Evolutionary conservation across 495 filamentous ascomycete species (phyloP).

Genomic region (Neurospora hispaniola): DNA sequence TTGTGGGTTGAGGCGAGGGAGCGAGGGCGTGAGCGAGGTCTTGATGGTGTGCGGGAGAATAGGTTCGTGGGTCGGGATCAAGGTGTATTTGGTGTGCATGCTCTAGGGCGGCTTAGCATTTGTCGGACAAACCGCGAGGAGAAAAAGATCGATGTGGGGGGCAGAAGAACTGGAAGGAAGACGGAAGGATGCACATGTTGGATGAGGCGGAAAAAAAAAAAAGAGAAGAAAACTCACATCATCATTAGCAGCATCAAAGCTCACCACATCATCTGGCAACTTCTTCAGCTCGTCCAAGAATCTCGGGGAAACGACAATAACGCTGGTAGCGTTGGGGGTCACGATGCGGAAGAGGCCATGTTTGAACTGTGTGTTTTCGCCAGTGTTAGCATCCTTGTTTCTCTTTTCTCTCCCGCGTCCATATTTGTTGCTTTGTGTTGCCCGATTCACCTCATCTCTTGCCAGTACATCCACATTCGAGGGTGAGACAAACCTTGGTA

Average conservation of each 20-base stretch:
- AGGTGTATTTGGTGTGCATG: conserved; percentile 20
- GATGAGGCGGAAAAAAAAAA: background rate
- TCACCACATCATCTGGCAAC: conserved; percentile 28
- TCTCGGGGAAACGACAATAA: conserved; percentile 25
- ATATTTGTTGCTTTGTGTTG: too few species aligned
- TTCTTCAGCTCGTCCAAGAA: conserved; percentile 25
- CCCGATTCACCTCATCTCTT: background rate
- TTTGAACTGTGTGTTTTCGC: conserved; percentile 16
- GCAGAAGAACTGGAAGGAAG: background rate
- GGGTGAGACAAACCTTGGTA: conserved; percentile 12
- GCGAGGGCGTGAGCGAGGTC: conserved; percentile 16
- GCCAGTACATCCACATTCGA: background rate
- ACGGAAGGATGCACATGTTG: background rate
- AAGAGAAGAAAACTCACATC: conserved; percentile 6
- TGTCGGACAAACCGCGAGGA: too few species aligned
- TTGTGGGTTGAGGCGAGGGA: conserved; percentile 15
- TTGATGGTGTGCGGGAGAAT: conserved; percentile 18
- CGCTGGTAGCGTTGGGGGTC: conserved; percentile 12
- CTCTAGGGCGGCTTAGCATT: conserved; percentile 31
- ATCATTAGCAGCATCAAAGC: conserved; percentile 21
- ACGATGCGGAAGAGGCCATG: conserved; percentile 24
- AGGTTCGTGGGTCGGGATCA: conserved; percentile 4
- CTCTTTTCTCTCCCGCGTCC: background rate
- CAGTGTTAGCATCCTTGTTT: background rate
- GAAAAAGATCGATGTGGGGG: too few species aligned